Evolutionary conservation across 257 asterid species (phyloP).

Genomic region (Nyctanthes arbortristis): DNA sequence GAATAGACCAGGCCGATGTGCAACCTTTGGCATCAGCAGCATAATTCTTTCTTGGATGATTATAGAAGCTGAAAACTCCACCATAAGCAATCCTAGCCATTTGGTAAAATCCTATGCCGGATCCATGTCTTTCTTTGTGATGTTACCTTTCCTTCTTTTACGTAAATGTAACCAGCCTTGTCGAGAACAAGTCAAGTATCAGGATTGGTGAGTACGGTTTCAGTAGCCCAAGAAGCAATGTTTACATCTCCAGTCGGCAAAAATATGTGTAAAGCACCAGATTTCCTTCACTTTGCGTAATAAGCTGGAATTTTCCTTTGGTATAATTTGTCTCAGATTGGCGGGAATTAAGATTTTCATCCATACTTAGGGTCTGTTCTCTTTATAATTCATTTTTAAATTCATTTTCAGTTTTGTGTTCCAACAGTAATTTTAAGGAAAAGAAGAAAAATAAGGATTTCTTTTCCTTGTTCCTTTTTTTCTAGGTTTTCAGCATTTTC

Average conservation of each 20-base stretch:
- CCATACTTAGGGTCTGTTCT: constrained; percentile 4
- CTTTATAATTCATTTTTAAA: too few species aligned
- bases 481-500: too few species aligned
- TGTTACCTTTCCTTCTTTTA: neutral
- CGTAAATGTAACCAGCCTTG: constrained; percentile 27
- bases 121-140: too few species aligned
- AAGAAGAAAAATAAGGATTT: too few species aligned
- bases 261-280: constrained; percentile 31
- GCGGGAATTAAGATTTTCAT: constrained; percentile 29
- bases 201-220: neutral
- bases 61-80: constrained; percentile 44
- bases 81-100: constrained; percentile 38
- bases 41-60: constrained; percentile 24
- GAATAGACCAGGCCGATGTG: constrained; percentile 23
- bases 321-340: constrained; percentile 26
- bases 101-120: constrained; percentile 21
- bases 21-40: constrained; percentile 18
- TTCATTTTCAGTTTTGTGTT: too few species aligned
- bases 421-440: too few species aligned
- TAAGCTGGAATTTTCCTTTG: constrained; percentile 36
- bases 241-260: constrained; percentile 19
- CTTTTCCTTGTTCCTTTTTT: too few species aligned
- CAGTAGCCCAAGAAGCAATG: constrained; percentile 16
- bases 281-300: constrained; percentile 34
- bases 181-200: constrained; percentile 27